Base-by-base conservation (phyloP, 805 yeast species). In the Zygosaccharomyces gambellarensis region DNA sequence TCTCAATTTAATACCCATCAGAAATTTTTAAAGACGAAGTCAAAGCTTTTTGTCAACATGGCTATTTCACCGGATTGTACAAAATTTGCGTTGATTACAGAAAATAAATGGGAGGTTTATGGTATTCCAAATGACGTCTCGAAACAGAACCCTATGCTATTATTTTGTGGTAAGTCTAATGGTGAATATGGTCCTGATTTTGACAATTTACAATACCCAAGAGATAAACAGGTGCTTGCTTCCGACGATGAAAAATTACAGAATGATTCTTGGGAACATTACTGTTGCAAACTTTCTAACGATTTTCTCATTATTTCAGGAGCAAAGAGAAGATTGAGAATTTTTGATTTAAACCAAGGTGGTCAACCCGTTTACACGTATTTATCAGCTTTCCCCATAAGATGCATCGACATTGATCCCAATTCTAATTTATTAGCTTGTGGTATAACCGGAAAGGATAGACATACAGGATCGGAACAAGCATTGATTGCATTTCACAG, bases 361-460 rank as follows among this genome's bases (percentile, higher is more conserved):
- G 96, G 96, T 3, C 72, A 73, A 51, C 80, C 85, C 0, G 71
- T 90, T 1, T 87, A 85, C 65, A 78, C 87, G 0, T 81, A 86
- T 60, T 71, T 78, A 34, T 82, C 88, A 9, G 78, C 77, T 47
- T 86, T 87, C 61, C 90, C 92, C 0, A 84, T 90, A 32, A 67
- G 95, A 45, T 88, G 96, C 60, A 73, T 88, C 42, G 85, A 88
- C 31, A 72, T 90, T 1, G 78, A 92, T 8, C 78, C 81, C 0
- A 72, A 77, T 55, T 89, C 85, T 23, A 70, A 76, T 17, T 70
- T 83, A 23, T 71, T 90, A 10, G 94, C 94, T 4, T 79, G 88
- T 54, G 94, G 95, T 1, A 82, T 90, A 28, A 85, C 92, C 0
- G 94, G 95, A 0, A 79, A 82, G 49, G 95, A 87, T 61, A 74